Conservation (phyloP, 371 early-diverging fungal genomes). For the Mucor racemosus region DNA sequence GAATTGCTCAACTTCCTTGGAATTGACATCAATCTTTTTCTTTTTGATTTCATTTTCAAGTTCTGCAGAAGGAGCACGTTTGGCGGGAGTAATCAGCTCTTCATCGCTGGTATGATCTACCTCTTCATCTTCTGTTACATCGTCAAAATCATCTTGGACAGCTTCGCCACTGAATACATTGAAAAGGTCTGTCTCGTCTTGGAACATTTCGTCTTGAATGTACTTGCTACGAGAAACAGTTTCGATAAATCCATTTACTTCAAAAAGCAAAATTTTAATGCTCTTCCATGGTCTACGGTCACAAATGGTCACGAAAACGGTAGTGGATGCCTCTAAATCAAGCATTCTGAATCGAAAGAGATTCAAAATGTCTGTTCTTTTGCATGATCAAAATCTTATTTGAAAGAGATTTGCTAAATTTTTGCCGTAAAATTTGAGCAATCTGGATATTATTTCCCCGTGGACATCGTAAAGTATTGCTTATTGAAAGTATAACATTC, state of each 20-base stretch:
- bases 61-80: conserved; percentile 19
- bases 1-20: conserved; percentile 15
- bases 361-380: too few relatives aligned
- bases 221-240: not conserved
- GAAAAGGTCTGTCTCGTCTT: conserved; percentile 28
- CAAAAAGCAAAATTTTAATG: conserved; percentile 1
- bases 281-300: not conserved
- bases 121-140: conserved; percentile 15
- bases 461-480: too few relatives aligned
- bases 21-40: conserved; percentile 8
- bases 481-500: too few relatives aligned
- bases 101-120: conserved; percentile 5
- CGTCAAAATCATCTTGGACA: conserved; percentile 27
- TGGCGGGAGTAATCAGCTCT: not conserved
- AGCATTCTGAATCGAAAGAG: too few relatives aligned
- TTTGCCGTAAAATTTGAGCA: too few relatives aligned
- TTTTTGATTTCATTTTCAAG: conserved; percentile 16
- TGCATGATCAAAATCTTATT: too few relatives aligned
- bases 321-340: too few relatives aligned
- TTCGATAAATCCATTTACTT: not conserved
- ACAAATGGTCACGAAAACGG: not conserved
- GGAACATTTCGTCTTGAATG: conserved; percentile 19
- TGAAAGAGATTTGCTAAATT: too few relatives aligned
- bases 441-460: too few relatives aligned
- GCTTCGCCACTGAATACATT: conserved; percentile 27